Base-by-base conservation (phyloP, 2,329 filamentous ascomycete genomes). In the Colletotrichum phormii region DNA sequence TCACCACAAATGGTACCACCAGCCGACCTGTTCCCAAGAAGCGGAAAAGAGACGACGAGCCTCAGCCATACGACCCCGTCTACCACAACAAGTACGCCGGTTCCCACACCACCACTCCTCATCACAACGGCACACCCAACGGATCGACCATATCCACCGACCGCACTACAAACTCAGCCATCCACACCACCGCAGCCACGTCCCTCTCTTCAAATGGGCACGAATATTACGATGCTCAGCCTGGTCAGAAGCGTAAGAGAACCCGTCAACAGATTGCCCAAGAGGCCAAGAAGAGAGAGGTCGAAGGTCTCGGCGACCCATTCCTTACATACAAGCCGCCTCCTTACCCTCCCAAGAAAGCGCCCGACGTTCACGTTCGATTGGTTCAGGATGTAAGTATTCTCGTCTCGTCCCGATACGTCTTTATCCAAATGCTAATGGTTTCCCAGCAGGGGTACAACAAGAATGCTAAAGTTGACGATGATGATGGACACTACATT, bases 401-500 rank as follows among this genome's bases (percentile, higher is more conserved):
- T 51, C 11, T 29, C 11, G 60, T 53, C 46, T 33, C 60, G 9
- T 53, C 9, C 11, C 4, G 1, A 11, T 24, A 35, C 18, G 22
- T 31, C 29, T 42, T 11, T 15, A 1, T n/a, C 8, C 8, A 18
- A 9, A 64, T 59, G 35, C 67, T 73, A 54, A 62, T 77, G 75
- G 75, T 75, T 26, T 60, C 5, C 15, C 63, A 84, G 82, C 79
- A 80, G 15, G 79, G 81, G 6, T 84, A 86, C 60, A 86, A 85
- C 71, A 89, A 89, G 75, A 86, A 91, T 76, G 87, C 92, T 77
- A 97, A 97, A 80, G 93, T 97, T 57, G 97, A 99, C 78, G 97
- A 99, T 76, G 95, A 98, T 58, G 97, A 99, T 78, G 97, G 97
- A 5, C 97, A 99, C 82, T 99, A 98, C 80, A 95, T 98, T 77